These are phyloP conservation scores for Dicorynia guianensis DNA, from an alignment of 306 rosid genomes.

Conservation along the genomic window DNA sequence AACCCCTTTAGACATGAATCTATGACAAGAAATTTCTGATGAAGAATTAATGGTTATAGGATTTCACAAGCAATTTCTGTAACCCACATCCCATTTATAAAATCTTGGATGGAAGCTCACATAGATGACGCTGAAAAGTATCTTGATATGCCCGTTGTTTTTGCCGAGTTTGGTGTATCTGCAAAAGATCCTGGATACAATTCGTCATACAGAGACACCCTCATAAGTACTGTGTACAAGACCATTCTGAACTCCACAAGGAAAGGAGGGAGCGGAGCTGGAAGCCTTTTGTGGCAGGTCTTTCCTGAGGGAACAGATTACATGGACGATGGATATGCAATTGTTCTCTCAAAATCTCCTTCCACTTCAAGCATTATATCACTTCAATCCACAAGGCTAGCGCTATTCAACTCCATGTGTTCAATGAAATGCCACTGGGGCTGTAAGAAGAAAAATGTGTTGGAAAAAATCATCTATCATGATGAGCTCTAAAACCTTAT, in stretches of 20 bases:
- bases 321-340: constrained; percentile 96
- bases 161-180: constrained; percentile 89
- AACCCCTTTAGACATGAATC: constrained; percentile 21
- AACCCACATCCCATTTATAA: constrained; percentile 73
- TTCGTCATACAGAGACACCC: constrained; percentile 65
- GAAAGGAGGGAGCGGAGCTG: constrained; percentile 94
- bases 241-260: constrained; percentile 73
- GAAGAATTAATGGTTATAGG: too few species aligned
- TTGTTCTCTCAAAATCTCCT: constrained; percentile 74
- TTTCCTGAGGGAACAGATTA: constrained; percentile 96
- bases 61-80: constrained; percentile 65
- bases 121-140: constrained; percentile 87
- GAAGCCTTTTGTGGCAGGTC: constrained; percentile 90
- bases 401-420: constrained; percentile 76
- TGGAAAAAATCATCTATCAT: constrained; percentile 40
- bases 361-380: constrained; percentile 76
- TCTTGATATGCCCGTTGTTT: constrained; percentile 87
- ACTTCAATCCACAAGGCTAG: constrained; percentile 79
- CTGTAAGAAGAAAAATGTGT: constrained; percentile 67
- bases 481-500: constrained; percentile 55
- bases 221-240: constrained; percentile 67
- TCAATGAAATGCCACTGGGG: constrained; percentile 88
- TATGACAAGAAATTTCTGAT: neutral
- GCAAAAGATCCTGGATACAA: constrained; percentile 82
- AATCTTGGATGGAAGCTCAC: constrained; percentile 94